phyloP scores from a whole-genome alignment of 2,329 filamentous ascomycete species.

The Diaporthe velutina region DNA sequence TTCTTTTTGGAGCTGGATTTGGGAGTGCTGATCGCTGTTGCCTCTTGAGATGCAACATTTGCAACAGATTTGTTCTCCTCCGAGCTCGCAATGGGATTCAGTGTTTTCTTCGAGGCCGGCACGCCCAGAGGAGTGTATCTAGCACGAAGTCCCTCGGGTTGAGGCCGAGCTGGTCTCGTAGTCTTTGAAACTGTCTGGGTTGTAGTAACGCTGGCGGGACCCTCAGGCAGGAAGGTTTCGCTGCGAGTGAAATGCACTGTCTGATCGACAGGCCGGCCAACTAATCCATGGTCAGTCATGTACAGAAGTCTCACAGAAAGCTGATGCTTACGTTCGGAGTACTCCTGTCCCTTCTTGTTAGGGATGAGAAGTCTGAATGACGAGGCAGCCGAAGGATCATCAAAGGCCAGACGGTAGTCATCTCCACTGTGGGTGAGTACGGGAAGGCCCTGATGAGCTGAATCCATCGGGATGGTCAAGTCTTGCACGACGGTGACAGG shows the following conservation, averaged over 20 bases:
- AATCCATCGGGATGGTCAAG: conserved; percentile 71
- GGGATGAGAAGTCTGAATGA: conserved; percentile 74
- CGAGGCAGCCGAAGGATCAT: conserved; percentile 62
- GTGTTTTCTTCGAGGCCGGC: conserved; percentile 43
- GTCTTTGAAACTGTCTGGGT: conserved; percentile 53
- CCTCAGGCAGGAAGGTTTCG: conserved; percentile 42
- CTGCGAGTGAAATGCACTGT: conserved; percentile 72
- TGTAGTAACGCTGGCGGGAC: conserved; percentile 49
- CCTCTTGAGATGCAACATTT: conserved; percentile 29
- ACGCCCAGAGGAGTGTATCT: conserved; percentile 77
- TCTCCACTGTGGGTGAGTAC: conserved; percentile 74
- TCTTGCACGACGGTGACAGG: conserved; percentile 77
- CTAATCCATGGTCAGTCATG: conserved; percentile 49
- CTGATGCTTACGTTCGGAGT: background rate
- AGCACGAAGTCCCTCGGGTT: conserved; percentile 76
- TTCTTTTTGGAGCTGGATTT: conserved; percentile 51
- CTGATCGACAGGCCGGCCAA: conserved; percentile 63
- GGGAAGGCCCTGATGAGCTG: conserved; percentile 63
- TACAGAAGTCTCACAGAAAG: conserved; percentile 36
- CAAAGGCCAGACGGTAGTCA: conserved; percentile 71
- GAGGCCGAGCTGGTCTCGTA: conserved; percentile 68
- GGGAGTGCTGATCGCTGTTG: conserved; percentile 40
- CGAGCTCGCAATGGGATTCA: conserved; percentile 30
- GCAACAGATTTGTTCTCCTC: conserved; percentile 31
- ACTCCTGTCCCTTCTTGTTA: conserved; percentile 60